phyloP scores from a whole-genome alignment of 2,329 filamentous ascomycete species.

The Fusarium austroafricanum region DNA sequence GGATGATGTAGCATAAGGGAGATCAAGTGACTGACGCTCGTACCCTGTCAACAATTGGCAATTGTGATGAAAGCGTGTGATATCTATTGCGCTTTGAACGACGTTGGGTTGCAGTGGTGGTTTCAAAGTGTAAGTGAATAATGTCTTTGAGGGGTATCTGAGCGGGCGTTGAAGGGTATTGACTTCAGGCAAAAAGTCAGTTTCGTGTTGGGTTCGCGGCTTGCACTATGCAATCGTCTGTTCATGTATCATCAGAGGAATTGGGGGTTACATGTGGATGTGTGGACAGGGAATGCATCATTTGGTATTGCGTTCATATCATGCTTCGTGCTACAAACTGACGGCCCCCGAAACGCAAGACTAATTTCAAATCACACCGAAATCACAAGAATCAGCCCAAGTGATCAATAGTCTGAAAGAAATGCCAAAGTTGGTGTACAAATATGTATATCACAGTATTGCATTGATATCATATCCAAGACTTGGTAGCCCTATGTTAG shows the following conservation, averaged over 20 bases:
- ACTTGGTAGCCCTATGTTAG: not conserved
- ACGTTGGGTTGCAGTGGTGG: not conserved
- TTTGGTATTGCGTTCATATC: not conserved
- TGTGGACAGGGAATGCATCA: no score
- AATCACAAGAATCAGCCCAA: slow-evolving; percentile 10
- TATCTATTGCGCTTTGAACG: not conserved
- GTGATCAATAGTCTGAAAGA: not conserved
- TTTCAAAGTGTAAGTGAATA: not conserved
- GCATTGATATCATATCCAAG: not conserved
- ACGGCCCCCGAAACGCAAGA: not conserved
- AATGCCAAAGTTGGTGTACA: not conserved
- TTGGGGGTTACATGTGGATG: not conserved
- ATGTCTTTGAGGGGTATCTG: not conserved
- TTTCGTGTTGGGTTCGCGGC: not conserved
- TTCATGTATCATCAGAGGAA: not conserved
- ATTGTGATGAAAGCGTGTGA: not conserved
- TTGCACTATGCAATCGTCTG: not conserved
- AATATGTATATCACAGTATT: not conserved
- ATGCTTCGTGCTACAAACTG: not conserved
- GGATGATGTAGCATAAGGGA: not conserved
- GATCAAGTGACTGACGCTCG: not conserved
- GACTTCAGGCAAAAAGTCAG: not conserved
- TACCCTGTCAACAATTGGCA: not conserved
- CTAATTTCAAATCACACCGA: slow-evolving; percentile 1
- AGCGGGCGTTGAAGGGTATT: not conserved